Base-by-base conservation (phyloP, 1,284 basidiomycete genomes). In the Cutaneotrichosporon sp. region DNA sequence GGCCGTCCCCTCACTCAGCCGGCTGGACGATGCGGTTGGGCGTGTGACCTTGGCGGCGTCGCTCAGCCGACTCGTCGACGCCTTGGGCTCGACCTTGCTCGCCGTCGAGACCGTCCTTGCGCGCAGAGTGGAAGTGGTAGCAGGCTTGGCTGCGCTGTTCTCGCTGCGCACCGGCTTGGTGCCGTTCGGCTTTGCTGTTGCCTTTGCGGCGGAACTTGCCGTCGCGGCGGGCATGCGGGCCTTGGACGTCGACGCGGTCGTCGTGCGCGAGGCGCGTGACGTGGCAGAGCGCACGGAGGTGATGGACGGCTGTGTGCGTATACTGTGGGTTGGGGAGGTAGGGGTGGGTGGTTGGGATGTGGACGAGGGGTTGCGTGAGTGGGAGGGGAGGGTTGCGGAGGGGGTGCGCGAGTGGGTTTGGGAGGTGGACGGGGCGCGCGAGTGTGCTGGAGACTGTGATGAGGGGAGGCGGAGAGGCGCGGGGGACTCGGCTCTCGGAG, bases 241-340 rank as follows among this genome's bases (percentile, higher is more conserved):
- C 24, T 47, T 51, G 11, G 56, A 51, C 7, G 46, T 45, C 18
- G 43, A 14, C 8, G 56, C 58, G 7, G 47, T 43, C 10, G 47
- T 43, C 36, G 56, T 11, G 16, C 36, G 24, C 11, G 56, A 25
- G 11, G 22, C 6, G 16, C 36, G 24, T 9, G 56, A 25, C 16
- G 22, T 54, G 20, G 54, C 51, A 31, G 59, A 43, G 25, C 36
- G 34, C 11, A 60, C 58, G 13, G 59, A 56, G 10, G 56, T 22
- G 33, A 52, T 27, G 11, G 64, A 65, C 8, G 16, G 38, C 4
- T 42, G 38, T 14, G 38, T 42, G 16, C 38, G 38, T 42, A 42
- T n/a, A 42, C 38, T 42, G 16, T 42, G 38, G 38, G 18, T n/a
- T 42, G 38, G 18, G 38, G 38, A 42, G 5, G 38, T 42, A 18